Evolutionary conservation across 1,139 yeast genomes (phyloP).

Genomic region (Saccharomyces hybrid): DNA sequence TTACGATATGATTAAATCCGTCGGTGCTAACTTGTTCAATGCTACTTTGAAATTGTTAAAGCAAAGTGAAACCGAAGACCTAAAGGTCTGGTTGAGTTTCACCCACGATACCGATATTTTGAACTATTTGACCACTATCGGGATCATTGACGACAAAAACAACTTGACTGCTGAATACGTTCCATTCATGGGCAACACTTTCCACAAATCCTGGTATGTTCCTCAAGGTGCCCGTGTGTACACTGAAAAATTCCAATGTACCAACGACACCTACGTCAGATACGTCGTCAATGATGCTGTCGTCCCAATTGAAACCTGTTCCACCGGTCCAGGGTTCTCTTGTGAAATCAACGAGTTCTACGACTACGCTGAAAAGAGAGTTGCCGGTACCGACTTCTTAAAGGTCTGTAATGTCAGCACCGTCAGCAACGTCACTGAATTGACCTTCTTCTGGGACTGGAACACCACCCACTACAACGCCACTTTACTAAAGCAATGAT

Average conservation of each 20-base stretch:
- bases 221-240: constrained; percentile 55
- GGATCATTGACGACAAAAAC: constrained; percentile 36
- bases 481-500: neutral
- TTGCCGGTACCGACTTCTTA: constrained; percentile 32
- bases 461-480: constrained; percentile 7
- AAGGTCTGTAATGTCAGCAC: constrained; percentile 33
- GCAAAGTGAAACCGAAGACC: constrained; percentile 20
- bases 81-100: constrained; percentile 40
- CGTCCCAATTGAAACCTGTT: constrained; percentile 46
- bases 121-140: constrained; percentile 44
- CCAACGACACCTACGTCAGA: constrained; percentile 38
- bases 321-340: constrained; percentile 55
- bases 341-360: constrained; percentile 41
- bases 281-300: constrained; percentile 55
- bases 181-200: constrained; percentile 33
- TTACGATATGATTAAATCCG: constrained; percentile 36
- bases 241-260: constrained; percentile 44
- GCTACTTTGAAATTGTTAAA: constrained; percentile 33
- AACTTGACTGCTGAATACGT: constrained; percentile 30
- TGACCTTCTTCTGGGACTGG: constrained; percentile 30
- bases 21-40: constrained; percentile 46
- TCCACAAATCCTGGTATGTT: constrained; percentile 24
- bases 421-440: constrained; percentile 17
- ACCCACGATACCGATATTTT: constrained; percentile 55
- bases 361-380: constrained; percentile 33